Conservation (phyloP, 2,329 filamentous ascomycete species). For the Ceratocystis variospora region DNA sequence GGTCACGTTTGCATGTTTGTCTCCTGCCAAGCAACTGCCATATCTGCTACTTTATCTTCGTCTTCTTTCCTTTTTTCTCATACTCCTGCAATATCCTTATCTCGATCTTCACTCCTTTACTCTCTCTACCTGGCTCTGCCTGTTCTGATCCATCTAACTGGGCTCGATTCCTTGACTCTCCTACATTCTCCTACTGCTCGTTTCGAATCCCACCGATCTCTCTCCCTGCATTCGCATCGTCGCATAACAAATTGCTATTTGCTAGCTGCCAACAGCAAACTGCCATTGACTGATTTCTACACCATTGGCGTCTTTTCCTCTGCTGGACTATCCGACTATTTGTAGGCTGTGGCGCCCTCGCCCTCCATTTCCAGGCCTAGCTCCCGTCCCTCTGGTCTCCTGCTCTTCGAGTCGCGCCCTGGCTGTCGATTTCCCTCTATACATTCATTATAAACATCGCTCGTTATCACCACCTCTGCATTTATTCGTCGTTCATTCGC, state of each 20-base stretch:
- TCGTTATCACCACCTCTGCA: conserved; percentile 1
- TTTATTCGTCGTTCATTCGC: neutral
- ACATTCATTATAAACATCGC: neutral
- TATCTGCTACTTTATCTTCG: neutral
- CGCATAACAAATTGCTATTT: neutral
- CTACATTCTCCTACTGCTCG: conserved; percentile 2
- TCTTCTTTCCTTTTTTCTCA: neutral
- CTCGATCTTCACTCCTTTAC: too few species aligned
- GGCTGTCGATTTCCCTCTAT: neutral
- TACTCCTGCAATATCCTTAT: neutral
- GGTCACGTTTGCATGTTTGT: neutral
- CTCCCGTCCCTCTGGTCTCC: neutral
- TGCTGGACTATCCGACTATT: neutral
- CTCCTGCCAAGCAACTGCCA: neutral
- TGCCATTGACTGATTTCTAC: neutral
- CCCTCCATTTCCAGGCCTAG: neutral
- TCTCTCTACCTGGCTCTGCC: neutral
- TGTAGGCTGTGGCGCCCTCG: neutral
- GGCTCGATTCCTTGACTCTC: neutral
- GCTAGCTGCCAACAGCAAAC: neutral
- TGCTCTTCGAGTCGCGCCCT: neutral
- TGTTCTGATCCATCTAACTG: neutral
- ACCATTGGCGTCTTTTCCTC: neutral
- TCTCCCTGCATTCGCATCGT: conserved; percentile 4
- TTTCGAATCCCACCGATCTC: neutral